These are phyloP conservation scores for Nemania sp. DNA, from an alignment of 2,329 filamentous ascomycete genomes.

Conservation along the genomic window DNA sequence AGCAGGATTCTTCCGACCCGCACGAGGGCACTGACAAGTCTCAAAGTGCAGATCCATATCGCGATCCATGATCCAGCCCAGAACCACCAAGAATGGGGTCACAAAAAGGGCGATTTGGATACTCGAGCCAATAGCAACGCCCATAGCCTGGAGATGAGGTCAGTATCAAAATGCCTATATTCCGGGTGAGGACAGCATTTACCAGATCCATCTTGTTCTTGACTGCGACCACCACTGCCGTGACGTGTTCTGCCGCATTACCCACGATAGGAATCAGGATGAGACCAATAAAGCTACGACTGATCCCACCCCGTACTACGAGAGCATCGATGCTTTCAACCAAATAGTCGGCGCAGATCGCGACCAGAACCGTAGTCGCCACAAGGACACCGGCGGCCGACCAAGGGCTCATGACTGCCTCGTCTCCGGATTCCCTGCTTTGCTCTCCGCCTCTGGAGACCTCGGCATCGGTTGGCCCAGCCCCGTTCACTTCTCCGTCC, in stretches of 20 bases:
- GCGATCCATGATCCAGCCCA: conserved; percentile 74
- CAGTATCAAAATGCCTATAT: background rate
- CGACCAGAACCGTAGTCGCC: conserved; percentile 69
- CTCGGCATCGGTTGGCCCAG: conserved; percentile 16
- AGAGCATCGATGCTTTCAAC: conserved; percentile 76
- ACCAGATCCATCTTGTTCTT: conserved; percentile 74
- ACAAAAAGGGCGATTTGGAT: conserved; percentile 83
- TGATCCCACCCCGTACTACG: conserved; percentile 70
- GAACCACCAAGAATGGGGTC: conserved; percentile 76
- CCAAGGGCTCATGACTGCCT: conserved; percentile 61
- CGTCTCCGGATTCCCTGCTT: conserved; percentile 42
- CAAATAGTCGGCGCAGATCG: conserved; percentile 75
- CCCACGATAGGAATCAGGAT: conserved; percentile 80
- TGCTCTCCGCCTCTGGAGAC: conserved; percentile 47
- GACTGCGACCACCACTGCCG: conserved; percentile 75
- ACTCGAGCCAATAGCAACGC: conserved; percentile 79
- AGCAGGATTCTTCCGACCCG: conserved; percentile 6
- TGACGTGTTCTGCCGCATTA: conserved; percentile 81
- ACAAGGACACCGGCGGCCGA: conserved; percentile 69
- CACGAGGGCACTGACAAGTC: conserved; percentile 51
- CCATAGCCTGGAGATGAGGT: conserved; percentile 59
- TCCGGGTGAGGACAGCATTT: conserved; percentile 8
- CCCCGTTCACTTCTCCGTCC: background rate
- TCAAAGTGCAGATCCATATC: conserved; percentile 82
- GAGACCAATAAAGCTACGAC: conserved; percentile 79